phyloP scores from a whole-genome alignment of 305 asterid species.

The Vinca major region DNA sequence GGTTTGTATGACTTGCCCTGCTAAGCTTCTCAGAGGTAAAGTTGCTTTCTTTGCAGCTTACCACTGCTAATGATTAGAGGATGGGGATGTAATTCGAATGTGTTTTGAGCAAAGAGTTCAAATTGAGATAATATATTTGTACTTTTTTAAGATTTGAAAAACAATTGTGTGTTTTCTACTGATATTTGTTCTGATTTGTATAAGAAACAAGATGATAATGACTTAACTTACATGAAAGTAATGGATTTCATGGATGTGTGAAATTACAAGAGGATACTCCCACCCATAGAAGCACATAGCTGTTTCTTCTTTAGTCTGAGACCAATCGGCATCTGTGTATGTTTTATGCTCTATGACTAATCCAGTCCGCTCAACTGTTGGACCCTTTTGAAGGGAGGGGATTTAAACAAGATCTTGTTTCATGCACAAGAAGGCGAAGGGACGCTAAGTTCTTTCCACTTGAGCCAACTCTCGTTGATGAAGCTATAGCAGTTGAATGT shows the following conservation, averaged over 20 bases:
- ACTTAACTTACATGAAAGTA: neutral
- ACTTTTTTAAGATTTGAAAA: neutral
- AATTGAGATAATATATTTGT: constrained; percentile 1
- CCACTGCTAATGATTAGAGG: constrained; percentile 77
- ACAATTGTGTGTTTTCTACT: neutral
- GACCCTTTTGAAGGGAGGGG: no score
- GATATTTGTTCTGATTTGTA: neutral
- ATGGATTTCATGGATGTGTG: neutral
- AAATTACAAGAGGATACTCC: neutral
- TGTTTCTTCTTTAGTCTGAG: no score
- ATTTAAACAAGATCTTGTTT: no score
- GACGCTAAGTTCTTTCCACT: no score
- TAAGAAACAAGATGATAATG: neutral
- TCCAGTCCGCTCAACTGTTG: no score
- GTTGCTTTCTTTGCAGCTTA: constrained; percentile 73
- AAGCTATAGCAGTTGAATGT: neutral
- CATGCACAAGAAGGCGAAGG: no score
- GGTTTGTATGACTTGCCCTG: constrained; percentile 97
- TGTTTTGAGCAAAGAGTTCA: constrained; percentile 6
- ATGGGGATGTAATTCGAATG: neutral
- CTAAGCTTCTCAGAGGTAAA: constrained; percentile 73
- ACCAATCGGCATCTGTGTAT: no score
- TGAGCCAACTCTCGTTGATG: no score
- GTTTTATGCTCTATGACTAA: no score
- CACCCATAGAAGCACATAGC: no score